A percentile compares a stretch with the other conserved stretches of the same genome.
phyloP scores from a whole-genome alignment of 176 grass and related monocot genomes.

The Carex scoparia region DNA sequence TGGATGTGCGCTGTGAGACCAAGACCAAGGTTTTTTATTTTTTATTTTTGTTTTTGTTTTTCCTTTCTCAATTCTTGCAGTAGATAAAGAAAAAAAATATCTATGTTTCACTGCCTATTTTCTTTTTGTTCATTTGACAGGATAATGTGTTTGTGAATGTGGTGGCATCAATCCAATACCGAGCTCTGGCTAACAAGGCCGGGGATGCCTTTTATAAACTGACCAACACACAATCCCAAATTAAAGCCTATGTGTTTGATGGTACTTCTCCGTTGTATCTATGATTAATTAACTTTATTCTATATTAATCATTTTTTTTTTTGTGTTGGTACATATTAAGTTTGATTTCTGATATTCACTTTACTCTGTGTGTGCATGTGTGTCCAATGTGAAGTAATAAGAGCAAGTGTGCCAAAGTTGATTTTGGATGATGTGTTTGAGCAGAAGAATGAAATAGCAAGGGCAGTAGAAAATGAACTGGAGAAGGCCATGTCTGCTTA shows the following conservation, averaged over 20 bases:
- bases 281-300: background rate
- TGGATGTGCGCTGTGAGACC: constrained; percentile 66
- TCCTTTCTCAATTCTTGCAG: background rate
- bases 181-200: constrained; percentile 57
- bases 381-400: constrained; percentile 47
- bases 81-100: background rate
- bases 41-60: background rate
- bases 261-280: constrained; percentile 32
- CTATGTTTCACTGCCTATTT: background rate
- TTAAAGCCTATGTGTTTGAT: constrained; percentile 84
- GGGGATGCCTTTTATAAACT: constrained; percentile 81
- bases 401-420: constrained; percentile 72
- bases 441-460: constrained; percentile 81
- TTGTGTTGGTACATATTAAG: background rate
- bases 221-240: constrained; percentile 79
- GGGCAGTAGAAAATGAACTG: constrained; percentile 68
- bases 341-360: background rate
- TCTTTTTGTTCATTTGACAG: constrained; percentile 36
- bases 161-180: constrained; percentile 82
- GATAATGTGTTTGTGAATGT: constrained; percentile 92
- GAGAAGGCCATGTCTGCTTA: constrained; percentile 64
- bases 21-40: constrained; percentile 54
- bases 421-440: constrained; percentile 64
- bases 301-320: background rate
- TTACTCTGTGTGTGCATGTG: background rate